Evolutionary conservation across 805 yeast species (phyloP).

Genomic region (Pichia scutulata): DNA sequence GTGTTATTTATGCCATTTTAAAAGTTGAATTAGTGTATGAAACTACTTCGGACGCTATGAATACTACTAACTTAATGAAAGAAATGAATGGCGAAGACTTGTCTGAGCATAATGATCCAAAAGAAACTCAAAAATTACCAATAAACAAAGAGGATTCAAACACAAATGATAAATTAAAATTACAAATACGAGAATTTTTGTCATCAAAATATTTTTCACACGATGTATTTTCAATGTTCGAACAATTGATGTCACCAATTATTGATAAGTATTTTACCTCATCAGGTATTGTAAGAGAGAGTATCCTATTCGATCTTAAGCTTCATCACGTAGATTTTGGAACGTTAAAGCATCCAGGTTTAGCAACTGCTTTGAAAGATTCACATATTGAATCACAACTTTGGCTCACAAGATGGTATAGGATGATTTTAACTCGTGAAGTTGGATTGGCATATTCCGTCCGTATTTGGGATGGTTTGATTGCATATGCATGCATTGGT

Average conservation of each 20-base stretch:
- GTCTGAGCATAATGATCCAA: constrained; percentile 9
- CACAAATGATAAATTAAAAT: constrained; percentile 20
- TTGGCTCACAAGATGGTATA: constrained; percentile 47
- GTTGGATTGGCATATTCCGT: constrained; percentile 32
- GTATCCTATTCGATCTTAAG: constrained; percentile 40
- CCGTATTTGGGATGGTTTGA: constrained; percentile 43
- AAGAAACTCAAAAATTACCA: background rate
- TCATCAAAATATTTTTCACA: constrained; percentile 29
- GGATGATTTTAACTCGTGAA: constrained; percentile 41
- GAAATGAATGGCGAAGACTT: constrained; percentile 12
- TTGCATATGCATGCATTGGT: constrained; percentile 17
- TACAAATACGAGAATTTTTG: constrained; percentile 32
- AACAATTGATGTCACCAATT: constrained; percentile 30
- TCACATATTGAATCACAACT: constrained; percentile 39
- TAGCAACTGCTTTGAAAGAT: constrained; percentile 11
- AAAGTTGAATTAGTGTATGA: constrained; percentile 29
- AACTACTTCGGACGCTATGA: background rate
- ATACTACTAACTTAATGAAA: background rate
- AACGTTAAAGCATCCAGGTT: constrained; percentile 4
- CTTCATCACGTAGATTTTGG: constrained; percentile 39
- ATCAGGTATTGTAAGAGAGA: constrained; percentile 34
- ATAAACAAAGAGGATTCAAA: constrained; percentile 4
- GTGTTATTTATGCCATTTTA: constrained; percentile 37
- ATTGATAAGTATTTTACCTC: constrained; percentile 35
- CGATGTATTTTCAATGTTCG: constrained; percentile 31